Conservation (phyloP, 1,284 basidiomycete species). For the Ustilago esculenta region DNA sequence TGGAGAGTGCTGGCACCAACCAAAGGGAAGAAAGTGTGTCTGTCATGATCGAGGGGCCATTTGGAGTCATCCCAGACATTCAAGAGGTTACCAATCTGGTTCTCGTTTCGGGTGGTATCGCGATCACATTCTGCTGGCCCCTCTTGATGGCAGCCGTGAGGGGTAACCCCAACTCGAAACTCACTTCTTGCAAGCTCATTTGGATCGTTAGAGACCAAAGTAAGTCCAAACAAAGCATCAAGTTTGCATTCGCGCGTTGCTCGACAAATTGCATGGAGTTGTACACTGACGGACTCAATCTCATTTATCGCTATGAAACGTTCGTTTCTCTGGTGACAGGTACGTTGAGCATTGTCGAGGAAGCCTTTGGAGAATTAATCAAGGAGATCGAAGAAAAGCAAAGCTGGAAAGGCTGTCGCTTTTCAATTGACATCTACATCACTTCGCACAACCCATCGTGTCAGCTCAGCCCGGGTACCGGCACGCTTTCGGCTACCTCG, state of each 20-base stretch:
- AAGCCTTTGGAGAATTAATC: constrained; percentile 10
- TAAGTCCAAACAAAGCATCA: constrained; percentile 9
- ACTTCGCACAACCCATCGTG: constrained; percentile 8
- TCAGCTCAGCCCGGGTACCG: neutral
- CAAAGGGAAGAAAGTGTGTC: neutral
- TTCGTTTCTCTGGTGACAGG: constrained; percentile 5
- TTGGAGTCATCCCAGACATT: constrained; percentile 17
- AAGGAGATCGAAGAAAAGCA: constrained; percentile 3
- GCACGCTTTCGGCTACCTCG: neutral
- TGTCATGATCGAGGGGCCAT: constrained; percentile 53
- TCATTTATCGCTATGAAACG: too few relatives aligned
- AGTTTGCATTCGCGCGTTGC: neutral
- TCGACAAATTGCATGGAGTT: too few relatives aligned
- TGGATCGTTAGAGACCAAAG: constrained; percentile 44
- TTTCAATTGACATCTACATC: constrained; percentile 30
- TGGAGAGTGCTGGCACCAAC: constrained; percentile 2
- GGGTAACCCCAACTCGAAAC: neutral
- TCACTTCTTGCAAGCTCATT: constrained; percentile 34
- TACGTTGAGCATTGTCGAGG: constrained; percentile 9
- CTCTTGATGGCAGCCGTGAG: constrained; percentile 26
- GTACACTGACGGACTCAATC: too few relatives aligned
- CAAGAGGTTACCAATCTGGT: constrained; percentile 14
- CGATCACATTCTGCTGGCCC: constrained; percentile 50
- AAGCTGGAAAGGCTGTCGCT: neutral
- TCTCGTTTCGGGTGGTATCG: constrained; percentile 48